A percentile compares a stretch with the other conserved stretches of the same genome.
These are phyloP conservation scores for Zizania palustris DNA, from an alignment of 202 grass and related monocot species.

Conservation along the genomic window DNA sequence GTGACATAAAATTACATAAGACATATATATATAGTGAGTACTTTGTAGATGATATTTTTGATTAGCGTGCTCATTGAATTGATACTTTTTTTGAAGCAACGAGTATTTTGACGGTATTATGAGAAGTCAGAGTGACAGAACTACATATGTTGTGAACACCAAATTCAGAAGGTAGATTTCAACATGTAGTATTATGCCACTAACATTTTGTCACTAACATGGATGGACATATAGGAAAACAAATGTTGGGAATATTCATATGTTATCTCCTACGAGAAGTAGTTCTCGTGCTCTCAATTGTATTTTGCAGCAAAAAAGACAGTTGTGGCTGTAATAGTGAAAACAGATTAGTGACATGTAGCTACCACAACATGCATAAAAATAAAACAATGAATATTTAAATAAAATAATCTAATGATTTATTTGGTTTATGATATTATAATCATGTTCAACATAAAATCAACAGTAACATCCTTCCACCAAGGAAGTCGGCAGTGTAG, in stretches of 20 bases:
- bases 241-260: background rate
- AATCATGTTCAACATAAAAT: slow-evolving; percentile 88
- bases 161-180: too few species aligned
- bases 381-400: background rate
- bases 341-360: background rate
- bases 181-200: background rate
- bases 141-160: too few species aligned
- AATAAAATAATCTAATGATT: slow-evolving; percentile 64
- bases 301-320: slow-evolving; percentile 16
- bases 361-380: background rate
- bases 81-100: too few species aligned
- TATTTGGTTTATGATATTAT: slow-evolving; percentile 81
- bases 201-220: background rate
- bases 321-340: background rate
- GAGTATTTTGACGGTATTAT: too few species aligned
- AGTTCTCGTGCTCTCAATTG: background rate
- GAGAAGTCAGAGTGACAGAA: too few species aligned
- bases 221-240: background rate
- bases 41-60: too few species aligned
- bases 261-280: background rate
- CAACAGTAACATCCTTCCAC: slow-evolving; percentile 91
- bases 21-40: too few species aligned
- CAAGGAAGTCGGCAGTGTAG: slow-evolving; percentile 88
- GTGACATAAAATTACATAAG: too few species aligned
- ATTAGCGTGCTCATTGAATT: too few species aligned